A percentile compares a stretch with the other conserved stretches of the same genome.
Conservation (phyloP, 179 eudicot genomes). For the Silene coronaria region DNA sequence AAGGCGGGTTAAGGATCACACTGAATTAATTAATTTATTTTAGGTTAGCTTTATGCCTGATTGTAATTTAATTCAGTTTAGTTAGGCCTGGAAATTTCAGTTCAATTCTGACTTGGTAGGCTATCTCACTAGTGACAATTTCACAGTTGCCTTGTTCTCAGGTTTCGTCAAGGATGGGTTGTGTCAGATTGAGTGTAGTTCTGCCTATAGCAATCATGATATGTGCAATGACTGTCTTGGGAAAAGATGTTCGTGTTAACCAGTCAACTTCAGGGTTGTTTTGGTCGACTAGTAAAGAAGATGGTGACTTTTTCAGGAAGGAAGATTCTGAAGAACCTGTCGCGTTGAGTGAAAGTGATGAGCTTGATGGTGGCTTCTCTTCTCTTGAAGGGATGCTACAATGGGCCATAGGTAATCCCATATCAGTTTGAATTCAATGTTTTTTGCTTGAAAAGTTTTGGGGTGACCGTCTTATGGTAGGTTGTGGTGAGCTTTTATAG, state of each 20-base stretch:
- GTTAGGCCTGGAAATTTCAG: background rate
- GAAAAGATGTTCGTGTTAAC: slow-evolving; percentile 35
- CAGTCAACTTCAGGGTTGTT: slow-evolving; percentile 39
- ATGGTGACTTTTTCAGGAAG: slow-evolving; percentile 43
- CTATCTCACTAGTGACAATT: background rate
- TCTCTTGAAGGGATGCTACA: slow-evolving; percentile 89
- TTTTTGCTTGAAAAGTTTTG: background rate
- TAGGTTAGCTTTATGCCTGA: background rate
- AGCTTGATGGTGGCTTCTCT: slow-evolving; percentile 86
- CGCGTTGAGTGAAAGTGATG: slow-evolving; percentile 41
- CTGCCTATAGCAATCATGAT: slow-evolving; percentile 22
- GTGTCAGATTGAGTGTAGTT: slow-evolving; percentile 25
- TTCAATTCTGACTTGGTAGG: background rate
- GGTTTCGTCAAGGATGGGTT: slow-evolving; percentile 25
- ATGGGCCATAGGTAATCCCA: slow-evolving; percentile 80
- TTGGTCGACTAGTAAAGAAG: slow-evolving; percentile 59
- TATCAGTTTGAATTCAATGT: background rate
- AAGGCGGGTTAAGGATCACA: background rate
- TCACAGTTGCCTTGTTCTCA: background rate
- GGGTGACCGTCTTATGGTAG: background rate
- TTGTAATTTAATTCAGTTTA: too few relatives aligned
- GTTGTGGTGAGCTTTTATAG: background rate
- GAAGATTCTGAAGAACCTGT: slow-evolving; percentile 41
- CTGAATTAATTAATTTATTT: too few relatives aligned
- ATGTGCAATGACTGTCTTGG: slow-evolving; percentile 17